phyloP scores from a whole-genome alignment of 129 eudicot species.

The Lonicera japonica region DNA sequence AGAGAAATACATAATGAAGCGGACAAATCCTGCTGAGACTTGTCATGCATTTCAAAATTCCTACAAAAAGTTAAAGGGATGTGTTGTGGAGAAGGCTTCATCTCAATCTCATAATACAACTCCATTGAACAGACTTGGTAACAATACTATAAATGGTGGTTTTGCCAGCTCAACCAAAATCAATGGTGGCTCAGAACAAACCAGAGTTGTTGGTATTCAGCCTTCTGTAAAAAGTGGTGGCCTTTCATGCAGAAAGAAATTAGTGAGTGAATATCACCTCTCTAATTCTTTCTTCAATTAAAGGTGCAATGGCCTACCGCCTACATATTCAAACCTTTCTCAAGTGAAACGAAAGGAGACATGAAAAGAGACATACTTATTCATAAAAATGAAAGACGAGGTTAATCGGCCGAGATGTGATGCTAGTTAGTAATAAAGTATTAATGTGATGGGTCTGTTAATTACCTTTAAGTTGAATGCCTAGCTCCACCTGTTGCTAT shows the following conservation, averaged over 20 bases:
- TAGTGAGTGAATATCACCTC: conserved; percentile 35
- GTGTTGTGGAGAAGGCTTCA: conserved; percentile 10
- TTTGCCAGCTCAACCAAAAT: conserved; percentile 11
- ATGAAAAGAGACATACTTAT: too few relatives aligned
- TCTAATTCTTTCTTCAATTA: too few relatives aligned
- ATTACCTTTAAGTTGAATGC: too few relatives aligned
- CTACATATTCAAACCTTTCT: too few relatives aligned
- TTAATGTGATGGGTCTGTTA: too few relatives aligned
- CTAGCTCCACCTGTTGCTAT: too few relatives aligned
- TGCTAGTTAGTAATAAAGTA: too few relatives aligned
- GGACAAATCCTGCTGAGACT: neutral
- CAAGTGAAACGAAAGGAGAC: too few relatives aligned
- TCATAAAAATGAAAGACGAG: too few relatives aligned
- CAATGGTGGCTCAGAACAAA: conserved; percentile 21
- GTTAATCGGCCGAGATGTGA: too few relatives aligned
- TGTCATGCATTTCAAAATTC: conserved; percentile 16
- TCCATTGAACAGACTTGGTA: conserved; percentile 6
- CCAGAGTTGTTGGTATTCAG: conserved; percentile 25
- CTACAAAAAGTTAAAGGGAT: conserved; percentile 26
- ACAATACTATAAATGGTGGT: conserved; percentile 4
- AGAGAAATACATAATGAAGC: conserved; percentile 8
- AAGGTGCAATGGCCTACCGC: too few relatives aligned
- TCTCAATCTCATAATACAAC: conserved; percentile 8
- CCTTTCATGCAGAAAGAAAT: conserved; percentile 40
- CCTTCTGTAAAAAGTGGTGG: conserved; percentile 31